Percentiles rank a stretch among this genome's conserved stretches.
Evolutionary conservation across 2,329 filamentous ascomycete genomes (phyloP).

Genomic region (Penicillium sp.): DNA sequence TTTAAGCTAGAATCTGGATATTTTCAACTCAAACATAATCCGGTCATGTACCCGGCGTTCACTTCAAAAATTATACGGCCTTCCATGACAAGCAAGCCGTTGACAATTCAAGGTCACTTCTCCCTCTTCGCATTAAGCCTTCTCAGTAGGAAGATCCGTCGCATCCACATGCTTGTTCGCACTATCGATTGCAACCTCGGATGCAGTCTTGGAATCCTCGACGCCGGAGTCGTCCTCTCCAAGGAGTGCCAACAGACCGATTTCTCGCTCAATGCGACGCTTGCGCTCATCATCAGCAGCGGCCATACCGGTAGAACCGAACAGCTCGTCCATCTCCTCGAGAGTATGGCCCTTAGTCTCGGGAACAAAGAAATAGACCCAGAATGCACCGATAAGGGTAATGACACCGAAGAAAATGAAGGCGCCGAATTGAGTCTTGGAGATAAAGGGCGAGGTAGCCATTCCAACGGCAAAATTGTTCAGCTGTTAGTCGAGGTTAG

Average conservation of each 20-base stretch:
- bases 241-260: conserved; percentile 8
- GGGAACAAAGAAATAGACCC: conserved; percentile 58
- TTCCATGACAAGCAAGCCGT: background rate
- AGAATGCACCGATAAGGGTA: conserved; percentile 65
- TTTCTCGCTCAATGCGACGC: conserved; percentile 9
- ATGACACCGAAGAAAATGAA: conserved; percentile 74
- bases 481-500: background rate
- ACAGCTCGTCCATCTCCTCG: conserved; percentile 34
- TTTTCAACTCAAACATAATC: background rate
- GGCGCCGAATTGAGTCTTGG: conserved; percentile 63
- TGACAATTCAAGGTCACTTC: background rate
- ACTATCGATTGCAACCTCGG: background rate
- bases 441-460: conserved; percentile 15
- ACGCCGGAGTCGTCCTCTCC: background rate
- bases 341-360: conserved; percentile 57
- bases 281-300: conserved; percentile 9
- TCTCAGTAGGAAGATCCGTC: conserved; percentile 1
- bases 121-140: background rate
- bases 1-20: background rate
- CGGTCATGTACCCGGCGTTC: background rate
- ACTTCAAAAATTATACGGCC: background rate
- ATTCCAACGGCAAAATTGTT: conserved; percentile 13
- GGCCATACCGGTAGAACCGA: conserved; percentile 8
- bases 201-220: background rate
- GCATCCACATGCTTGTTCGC: background rate